Base-by-base conservation (phyloP, 2,329 filamentous ascomycete genomes). In the Tricladium varicosporioides region DNA sequence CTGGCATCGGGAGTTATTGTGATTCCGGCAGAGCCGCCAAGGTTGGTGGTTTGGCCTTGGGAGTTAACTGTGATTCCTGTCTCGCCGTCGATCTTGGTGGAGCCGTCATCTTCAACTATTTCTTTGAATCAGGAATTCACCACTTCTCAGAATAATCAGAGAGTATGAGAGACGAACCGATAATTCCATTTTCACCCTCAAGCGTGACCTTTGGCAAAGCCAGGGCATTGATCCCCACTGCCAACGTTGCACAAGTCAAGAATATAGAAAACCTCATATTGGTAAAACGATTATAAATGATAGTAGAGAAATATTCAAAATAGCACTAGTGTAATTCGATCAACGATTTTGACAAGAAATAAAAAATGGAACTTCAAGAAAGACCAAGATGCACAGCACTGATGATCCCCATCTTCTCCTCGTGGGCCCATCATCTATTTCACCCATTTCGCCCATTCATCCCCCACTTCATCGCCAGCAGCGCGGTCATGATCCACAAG, bases 21-120 rank as follows among this genome's bases (percentile, higher is more conserved):
- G 32, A 57, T 60, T 15, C 58, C 58, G 1, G 31, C 36, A 31
- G 4, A 33, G 4, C 58, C 58, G 11, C 58, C 54, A 32, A 60
- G n/a, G 13, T 49, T 54, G 19, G 56, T 53, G 3, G 48, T 53
- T 45, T 50, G 53, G 15, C 54, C 58, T 36, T 57, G 51, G n/a
- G 58, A 19, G 15, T 53, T 48, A 2, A 48, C 57, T 2, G 58
- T 57, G n/a, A 60, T 60, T 1, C 58, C 58, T 3, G 40, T 54
- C 19, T 55, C 58, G 40, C 54, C 58, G n/a, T 56, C 58, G 48
- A 60, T 33, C 11, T 57, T 57, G 36, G 54, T 53, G 16, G 19
- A 49, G 8, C 58, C 58, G 27, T 57, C 58, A 13, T 48, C 51
- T 18, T 60, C 54, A 14, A 60, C 58, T 78, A 59, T 73, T 42